Evolutionary conservation across 768 basidiomycete species (phyloP), one percentile per base, ranked within the genome.

Genomic region (Termitomyces sp.): DNA sequence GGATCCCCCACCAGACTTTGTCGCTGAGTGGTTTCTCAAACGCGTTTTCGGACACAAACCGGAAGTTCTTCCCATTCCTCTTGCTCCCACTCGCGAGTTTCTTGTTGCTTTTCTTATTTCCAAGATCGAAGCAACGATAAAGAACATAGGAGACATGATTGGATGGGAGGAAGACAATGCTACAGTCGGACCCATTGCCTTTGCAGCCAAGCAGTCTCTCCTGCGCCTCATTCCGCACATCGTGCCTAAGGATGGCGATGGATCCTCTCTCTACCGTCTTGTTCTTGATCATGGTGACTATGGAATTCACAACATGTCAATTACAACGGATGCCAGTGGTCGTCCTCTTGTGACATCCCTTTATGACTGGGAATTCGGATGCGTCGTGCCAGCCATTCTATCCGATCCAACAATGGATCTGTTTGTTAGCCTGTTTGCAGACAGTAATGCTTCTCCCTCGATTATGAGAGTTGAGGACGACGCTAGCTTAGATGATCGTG

Each of bases 51-150:
- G 5, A 17, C 30, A 32, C 7, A 47, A 41, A 23, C 39, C 46
- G 2, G 19, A 40, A 4, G 19, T 21, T 16, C 46, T 55, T 2
- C 54, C 37, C 8, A n/a, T 39, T 34, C 54, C 46, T 19, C 27
- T 55, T n/a, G 19, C 39, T 14, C 37, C 46, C 10, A 55, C 54
- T 19, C 45, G 54, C 6, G 54, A 48, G 19, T 55, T 56, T 14
- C 21, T 42, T 6, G 10, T 44, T 2, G n/a, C 21, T 25, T 19
- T 53, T 16, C 14, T 53, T 5, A 34, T 12, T 1, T 35, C 32
- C 2, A 39, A 40, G 14, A 35, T 35, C 9, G 41, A 53, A 19
- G 42, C 46, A 11, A 42, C 19, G 7, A 55, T 55, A 17, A 30
- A 21, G 16, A 37, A 54, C 16, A 49, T 55, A 17, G 54, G 47